Evolutionary conservation across 805 yeast genomes (phyloP).

Genomic region (Nakazawaea populi): DNA sequence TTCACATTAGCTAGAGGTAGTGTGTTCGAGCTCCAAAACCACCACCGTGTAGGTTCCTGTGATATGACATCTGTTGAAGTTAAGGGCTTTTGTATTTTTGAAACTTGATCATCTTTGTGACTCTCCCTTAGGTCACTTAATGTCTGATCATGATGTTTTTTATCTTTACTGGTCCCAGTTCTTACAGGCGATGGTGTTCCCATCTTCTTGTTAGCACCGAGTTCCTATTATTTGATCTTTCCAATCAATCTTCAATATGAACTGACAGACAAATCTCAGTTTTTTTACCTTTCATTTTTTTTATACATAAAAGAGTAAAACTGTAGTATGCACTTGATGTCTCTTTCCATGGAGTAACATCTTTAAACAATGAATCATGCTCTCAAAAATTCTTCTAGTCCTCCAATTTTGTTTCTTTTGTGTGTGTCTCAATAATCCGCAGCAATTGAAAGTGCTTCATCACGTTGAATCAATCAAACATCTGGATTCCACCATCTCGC

Average conservation of each 20-base stretch:
- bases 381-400: background rate
- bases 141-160: background rate
- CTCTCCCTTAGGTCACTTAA: slow-evolving; percentile 8
- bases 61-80: background rate
- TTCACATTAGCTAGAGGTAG: background rate
- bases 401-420: background rate
- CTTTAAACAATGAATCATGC: background rate
- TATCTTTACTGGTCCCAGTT: background rate
- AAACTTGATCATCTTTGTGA: slow-evolving; percentile 1
- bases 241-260: no score
- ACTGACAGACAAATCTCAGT: no score
- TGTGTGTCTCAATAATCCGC: background rate
- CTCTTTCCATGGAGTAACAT: no score
- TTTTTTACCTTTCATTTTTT: no score
- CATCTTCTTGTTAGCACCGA: background rate
- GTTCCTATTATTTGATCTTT: background rate
- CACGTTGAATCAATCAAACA: background rate
- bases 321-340: no score
- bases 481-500: slow-evolving; percentile 1
- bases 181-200: background rate
- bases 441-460: background rate
- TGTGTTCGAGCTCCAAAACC: slow-evolving; percentile 1
- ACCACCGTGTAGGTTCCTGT: background rate
- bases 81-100: background rate
- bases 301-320: no score